Percentiles rank a stretch among this genome's conserved stretches.
Evolutionary conservation across 495 filamentous ascomycete species (phyloP).

Genomic region (Penicillium fimorum): DNA sequence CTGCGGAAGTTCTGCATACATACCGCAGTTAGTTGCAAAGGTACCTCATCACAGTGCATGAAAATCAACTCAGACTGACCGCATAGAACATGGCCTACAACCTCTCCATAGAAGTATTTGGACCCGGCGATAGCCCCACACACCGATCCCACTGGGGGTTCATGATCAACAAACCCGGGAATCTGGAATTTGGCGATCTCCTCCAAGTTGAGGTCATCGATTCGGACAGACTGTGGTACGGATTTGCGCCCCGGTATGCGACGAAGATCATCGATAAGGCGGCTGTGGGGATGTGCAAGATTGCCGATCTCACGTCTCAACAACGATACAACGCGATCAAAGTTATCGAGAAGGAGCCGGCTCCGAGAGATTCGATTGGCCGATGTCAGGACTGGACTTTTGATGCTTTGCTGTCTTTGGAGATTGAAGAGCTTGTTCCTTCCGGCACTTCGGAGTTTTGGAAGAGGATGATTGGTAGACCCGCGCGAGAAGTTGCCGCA

Average conservation of each 20-base stretch:
- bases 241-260: slow-evolving; percentile 13
- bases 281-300: slow-evolving; percentile 16
- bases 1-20: not conserved
- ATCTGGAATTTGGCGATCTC: slow-evolving; percentile 20
- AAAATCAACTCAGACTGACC: not conserved
- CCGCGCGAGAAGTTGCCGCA: slow-evolving; percentile 16
- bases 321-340: slow-evolving; percentile 19
- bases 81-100: slow-evolving; percentile 14
- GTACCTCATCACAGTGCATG: not conserved
- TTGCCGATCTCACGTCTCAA: slow-evolving; percentile 11
- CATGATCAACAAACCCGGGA: slow-evolving; percentile 22
- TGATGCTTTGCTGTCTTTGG: slow-evolving; percentile 23
- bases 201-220: slow-evolving; percentile 27
- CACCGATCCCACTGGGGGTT: slow-evolving; percentile 30
- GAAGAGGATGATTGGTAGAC: slow-evolving; percentile 23
- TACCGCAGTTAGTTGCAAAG: not conserved
- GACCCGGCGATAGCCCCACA: slow-evolving; percentile 20
- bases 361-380: slow-evolving; percentile 18
- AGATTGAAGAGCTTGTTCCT: slow-evolving; percentile 27
- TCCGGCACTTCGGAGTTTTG: slow-evolving; percentile 25
- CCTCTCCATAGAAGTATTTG: slow-evolving; percentile 25
- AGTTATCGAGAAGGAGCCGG: slow-evolving; percentile 18
- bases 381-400: slow-evolving; percentile 31
- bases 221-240: slow-evolving; percentile 14
- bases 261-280: slow-evolving; percentile 12